These are phyloP conservation scores for Candida sithepensis DNA, from an alignment of 805 yeast genomes.

Conservation along the genomic window DNA sequence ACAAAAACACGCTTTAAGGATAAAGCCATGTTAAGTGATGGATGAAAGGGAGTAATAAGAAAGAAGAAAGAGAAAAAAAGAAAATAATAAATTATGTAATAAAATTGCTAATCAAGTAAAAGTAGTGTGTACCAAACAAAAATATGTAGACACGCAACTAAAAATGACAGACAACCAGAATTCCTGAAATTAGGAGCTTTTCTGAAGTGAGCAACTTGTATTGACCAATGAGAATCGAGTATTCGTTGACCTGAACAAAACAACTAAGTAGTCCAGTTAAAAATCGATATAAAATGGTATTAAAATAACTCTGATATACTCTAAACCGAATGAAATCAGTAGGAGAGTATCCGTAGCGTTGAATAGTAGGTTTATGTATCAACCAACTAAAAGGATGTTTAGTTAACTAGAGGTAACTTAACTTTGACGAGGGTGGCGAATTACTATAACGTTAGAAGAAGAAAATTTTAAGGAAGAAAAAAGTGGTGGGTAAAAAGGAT, in stretches of 20 bases:
- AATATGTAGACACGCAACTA: background rate
- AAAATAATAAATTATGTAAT: constrained; percentile 1
- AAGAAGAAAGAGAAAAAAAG: background rate
- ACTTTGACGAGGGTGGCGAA: constrained; percentile 15
- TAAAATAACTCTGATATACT: constrained; percentile 1
- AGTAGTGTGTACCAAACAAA: background rate
- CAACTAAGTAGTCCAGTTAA: constrained; percentile 36
- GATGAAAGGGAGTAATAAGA: background rate
- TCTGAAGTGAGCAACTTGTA: background rate
- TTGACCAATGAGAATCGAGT: constrained; percentile 23
- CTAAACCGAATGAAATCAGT: background rate
- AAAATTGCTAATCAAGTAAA: background rate
- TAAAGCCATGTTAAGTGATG: constrained; percentile 22
- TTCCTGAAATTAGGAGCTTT: constrained; percentile 1
- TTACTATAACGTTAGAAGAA: constrained; percentile 9
- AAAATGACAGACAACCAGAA: constrained; percentile 3
- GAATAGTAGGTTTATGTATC: background rate
- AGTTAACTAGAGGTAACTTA: background rate
- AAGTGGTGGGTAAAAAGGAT: constrained; percentile 12
- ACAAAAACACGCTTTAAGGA: constrained; percentile 25
- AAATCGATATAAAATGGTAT: background rate
- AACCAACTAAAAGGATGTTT: background rate
- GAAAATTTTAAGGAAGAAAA: constrained; percentile 10
- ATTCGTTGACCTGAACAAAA: constrained; percentile 30
- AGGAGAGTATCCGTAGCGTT: background rate